These are phyloP conservation scores for Globisporangium okanoganense DNA, from an alignment of 352 stramenopile genomes.

Conservation along the genomic window DNA sequence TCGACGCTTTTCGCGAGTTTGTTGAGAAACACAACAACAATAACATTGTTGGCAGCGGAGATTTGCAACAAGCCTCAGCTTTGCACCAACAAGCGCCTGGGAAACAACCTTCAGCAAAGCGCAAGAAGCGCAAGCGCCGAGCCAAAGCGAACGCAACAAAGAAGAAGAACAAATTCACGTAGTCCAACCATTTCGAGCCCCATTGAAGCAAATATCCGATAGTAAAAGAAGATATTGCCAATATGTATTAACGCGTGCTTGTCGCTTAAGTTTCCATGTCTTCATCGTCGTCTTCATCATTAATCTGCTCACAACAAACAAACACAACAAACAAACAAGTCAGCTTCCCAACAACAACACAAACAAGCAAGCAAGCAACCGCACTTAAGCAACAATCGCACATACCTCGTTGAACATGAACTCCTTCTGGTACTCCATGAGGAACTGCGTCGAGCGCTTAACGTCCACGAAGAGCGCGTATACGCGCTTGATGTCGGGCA, in stretches of 20 bases:
- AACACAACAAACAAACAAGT: neutral
- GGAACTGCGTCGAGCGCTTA: slow-evolving; percentile 97
- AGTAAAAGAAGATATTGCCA: neutral
- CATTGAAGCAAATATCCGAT: neutral
- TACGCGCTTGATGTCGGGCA: slow-evolving; percentile 92
- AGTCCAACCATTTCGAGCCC: neutral
- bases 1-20: slow-evolving; percentile 9
- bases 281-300: slow-evolving; percentile 34
- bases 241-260: neutral
- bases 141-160: neutral
- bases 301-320: slow-evolving; percentile 19
- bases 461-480: slow-evolving; percentile 98
- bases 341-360: neutral
- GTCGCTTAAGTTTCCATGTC: slow-evolving; percentile 35
- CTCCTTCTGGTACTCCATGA: slow-evolving; percentile 99
- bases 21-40: neutral
- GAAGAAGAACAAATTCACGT: neutral
- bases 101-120: neutral
- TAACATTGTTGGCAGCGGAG: neutral
- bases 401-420: slow-evolving; percentile 98
- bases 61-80: neutral
- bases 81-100: neutral
- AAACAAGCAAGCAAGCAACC: neutral
- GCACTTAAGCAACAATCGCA: neutral
- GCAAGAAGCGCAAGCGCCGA: neutral